Evolutionary conservation across 176 grass and related monocot species (phyloP).

Genomic region (Avena atlantica): DNA sequence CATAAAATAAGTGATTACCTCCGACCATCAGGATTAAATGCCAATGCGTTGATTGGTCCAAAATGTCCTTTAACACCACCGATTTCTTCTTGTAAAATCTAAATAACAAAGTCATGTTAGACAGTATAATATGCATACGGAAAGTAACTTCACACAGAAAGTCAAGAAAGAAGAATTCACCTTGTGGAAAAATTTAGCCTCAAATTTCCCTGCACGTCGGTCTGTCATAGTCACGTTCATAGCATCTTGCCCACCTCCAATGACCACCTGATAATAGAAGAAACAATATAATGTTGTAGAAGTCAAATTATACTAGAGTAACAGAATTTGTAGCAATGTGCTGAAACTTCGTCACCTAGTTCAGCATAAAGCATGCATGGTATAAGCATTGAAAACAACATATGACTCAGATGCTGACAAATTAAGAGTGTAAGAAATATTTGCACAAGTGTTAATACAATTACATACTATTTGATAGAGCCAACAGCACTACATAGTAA

Average conservation of each 20-base stretch:
- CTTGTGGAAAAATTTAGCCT: conserved; percentile 95
- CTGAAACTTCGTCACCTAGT: not conserved
- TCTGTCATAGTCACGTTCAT: conserved; percentile 87
- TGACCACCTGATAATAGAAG: conserved; percentile 70
- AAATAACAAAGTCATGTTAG: conserved; percentile 1
- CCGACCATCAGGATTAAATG: conserved; percentile 91
- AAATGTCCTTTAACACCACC: conserved; percentile 98
- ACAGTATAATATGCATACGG: not conserved
- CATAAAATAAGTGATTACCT: conserved; percentile 49
- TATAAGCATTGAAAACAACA: not conserved
- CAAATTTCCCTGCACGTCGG: conserved; percentile 83
- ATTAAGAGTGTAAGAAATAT: not conserved
- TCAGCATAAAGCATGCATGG: not conserved
- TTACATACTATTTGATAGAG: not conserved
- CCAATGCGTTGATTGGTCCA: conserved; percentile 88
- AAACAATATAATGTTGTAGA: not conserved
- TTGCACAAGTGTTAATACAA: not conserved
- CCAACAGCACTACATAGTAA: not conserved
- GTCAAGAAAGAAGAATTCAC: conserved; percentile 22
- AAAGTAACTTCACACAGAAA: not conserved
- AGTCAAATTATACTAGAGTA: not conserved
- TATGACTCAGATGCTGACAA: not conserved
- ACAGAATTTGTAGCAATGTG: not conserved
- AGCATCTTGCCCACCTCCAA: conserved; percentile 85
- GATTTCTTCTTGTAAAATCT: conserved; percentile 97